Base-by-base conservation (phyloP, 169 alveolate species). In the Plasmodium gaboni region DNA sequence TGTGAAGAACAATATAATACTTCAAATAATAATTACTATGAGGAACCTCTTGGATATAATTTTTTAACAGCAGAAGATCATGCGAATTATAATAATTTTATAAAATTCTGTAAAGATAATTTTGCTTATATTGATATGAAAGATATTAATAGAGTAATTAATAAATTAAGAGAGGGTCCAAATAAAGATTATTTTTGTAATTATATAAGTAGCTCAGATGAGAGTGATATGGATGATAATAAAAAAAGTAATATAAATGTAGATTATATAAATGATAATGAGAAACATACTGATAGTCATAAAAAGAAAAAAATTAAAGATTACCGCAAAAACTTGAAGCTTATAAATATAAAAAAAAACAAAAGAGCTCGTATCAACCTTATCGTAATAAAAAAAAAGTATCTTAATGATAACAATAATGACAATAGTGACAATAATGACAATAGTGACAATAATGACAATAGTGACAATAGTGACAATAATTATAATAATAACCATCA, bases 281-380 rank as follows among this genome's bases (percentile, higher is more conserved):
- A 17, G 5, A 32, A 32, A 2, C 44, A 6, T 32, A 7, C 2
- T 10, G 28, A 19, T 22, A 3, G 44, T 5, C 8, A 63, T 42
- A 48, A 26, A 13, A 46, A 32, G 70, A 87, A 74, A 65, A 61
- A 38, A 19, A 70, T 28, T 63, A 26, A 2, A 38, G 68, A 3
- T 17, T 65, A 86, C 24, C 50, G 44, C 60, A 76, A 76, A 61
- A 91, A 91, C 89, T 64, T 93, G 64, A 93, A 93, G 92, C 74
- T 93, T n/a, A 91, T 91, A 53, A 93, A 93, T 64, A 86, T 73
- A 65, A 87, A 90, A 42, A 71, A 80, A 60, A 87, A 76, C 60
- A 74, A 87, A 26, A 67, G 91, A 51, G 92, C 83, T 53, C 70
- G 78, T 28, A 12, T 88, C 17, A 71, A 72, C 8, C n/a, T 68